These are phyloP conservation scores for Pyrenophora teres DNA, from an alignment of 2,329 filamentous ascomycete species.

Conservation along the genomic window DNA sequence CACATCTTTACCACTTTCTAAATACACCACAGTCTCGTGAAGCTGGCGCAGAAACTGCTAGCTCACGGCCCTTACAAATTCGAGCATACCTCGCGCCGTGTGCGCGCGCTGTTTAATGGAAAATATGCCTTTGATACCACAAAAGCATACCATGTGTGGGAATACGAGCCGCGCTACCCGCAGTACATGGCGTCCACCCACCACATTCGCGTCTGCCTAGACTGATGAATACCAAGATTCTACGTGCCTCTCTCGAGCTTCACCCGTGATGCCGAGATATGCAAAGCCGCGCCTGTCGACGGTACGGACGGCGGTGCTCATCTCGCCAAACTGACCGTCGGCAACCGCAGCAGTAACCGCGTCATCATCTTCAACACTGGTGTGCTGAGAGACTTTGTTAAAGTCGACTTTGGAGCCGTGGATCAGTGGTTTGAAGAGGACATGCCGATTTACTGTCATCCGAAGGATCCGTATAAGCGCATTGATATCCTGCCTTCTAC, in stretches of 20 bases:
- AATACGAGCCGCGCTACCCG: constrained; percentile 41
- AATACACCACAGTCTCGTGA: constrained; percentile 40
- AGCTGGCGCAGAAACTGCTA: constrained; percentile 50
- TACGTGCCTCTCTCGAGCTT: constrained; percentile 36
- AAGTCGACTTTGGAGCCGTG: constrained; percentile 37
- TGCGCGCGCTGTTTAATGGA: constrained; percentile 41
- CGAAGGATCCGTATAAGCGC: constrained; percentile 70
- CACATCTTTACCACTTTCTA: not conserved
- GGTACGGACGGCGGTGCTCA: constrained; percentile 27
- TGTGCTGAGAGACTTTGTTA: constrained; percentile 33
- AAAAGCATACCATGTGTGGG: constrained; percentile 45
- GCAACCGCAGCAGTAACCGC: constrained; percentile 23
- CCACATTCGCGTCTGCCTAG: not conserved
- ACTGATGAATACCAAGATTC: constrained; percentile 24
- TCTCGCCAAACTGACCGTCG: constrained; percentile 28
- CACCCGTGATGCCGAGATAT: constrained; percentile 23
- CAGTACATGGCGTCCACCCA: constrained; percentile 23
- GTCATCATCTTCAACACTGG: constrained; percentile 36
- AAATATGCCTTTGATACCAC: constrained; percentile 43
- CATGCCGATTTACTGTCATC: constrained; percentile 63
- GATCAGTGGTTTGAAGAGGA: constrained; percentile 65
- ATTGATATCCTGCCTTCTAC: constrained; percentile 64
- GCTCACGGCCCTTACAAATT: constrained; percentile 46
- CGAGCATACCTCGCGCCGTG: constrained; percentile 35
- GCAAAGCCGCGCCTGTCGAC: constrained; percentile 15